Percentiles rank a stretch among this genome's conserved stretches.
Evolutionary conservation across 1,284 basidiomycete genomes (phyloP).

Genomic region (Cystobasidiaceae sp.): DNA sequence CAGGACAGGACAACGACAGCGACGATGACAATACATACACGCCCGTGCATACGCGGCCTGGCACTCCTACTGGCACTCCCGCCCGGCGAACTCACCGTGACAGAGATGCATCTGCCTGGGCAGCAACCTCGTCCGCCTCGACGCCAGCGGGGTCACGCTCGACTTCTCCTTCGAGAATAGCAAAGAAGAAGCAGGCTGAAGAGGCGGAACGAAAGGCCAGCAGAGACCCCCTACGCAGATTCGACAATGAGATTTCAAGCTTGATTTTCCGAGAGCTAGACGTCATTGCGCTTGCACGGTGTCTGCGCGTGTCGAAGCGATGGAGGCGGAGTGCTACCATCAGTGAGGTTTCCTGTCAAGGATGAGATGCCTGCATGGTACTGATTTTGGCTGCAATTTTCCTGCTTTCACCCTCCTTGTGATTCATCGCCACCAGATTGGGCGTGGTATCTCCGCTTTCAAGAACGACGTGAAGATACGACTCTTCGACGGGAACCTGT

Average conservation of each 20-base stretch:
- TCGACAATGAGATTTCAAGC: conserved; percentile 26
- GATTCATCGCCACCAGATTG: conserved; percentile 15
- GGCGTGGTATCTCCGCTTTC: conserved; percentile 31
- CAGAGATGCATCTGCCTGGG: background rate
- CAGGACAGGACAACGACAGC: conserved; percentile 1
- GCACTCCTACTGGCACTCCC: conserved; percentile 12
- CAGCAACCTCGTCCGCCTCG: background rate
- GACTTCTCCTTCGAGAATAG: conserved; percentile 11
- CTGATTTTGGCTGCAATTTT: background rate
- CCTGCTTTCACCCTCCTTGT: background rate
- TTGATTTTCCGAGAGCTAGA: conserved; percentile 31
- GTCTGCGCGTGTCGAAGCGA: conserved; percentile 20
- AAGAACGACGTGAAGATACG: conserved; percentile 3
- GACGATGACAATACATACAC: conserved; percentile 19
- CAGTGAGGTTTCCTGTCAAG: conserved; percentile 10
- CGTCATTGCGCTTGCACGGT: conserved; percentile 14
- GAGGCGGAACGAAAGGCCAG: conserved; percentile 8
- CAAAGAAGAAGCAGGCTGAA: conserved; percentile 18
- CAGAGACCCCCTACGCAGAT: conserved; percentile 28
- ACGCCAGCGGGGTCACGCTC: conserved; percentile 27
- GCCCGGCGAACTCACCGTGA: background rate
- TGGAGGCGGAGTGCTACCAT: conserved; percentile 30
- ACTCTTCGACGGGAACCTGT: conserved; percentile 11
- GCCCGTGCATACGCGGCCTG: conserved; percentile 27
- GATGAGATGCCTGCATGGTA: background rate